Percentiles rank a stretch among this genome's conserved stretches.
phyloP scores from a whole-genome alignment of 1,284 basidiomycete species.

The Ustilago loliicola region DNA sequence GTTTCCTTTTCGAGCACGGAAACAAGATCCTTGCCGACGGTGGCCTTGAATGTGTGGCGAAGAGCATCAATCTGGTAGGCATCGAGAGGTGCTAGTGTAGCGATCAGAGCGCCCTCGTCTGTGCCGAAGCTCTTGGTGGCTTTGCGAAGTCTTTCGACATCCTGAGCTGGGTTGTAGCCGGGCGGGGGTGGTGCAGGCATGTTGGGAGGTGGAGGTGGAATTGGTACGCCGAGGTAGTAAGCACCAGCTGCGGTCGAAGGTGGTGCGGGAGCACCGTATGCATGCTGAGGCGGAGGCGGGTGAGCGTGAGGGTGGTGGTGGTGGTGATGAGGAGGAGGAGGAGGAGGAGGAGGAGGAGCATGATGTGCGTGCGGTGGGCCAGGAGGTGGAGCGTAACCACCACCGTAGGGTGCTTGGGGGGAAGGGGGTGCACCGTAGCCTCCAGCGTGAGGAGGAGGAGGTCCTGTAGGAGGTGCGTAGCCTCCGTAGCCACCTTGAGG shows the following conservation, averaged over 20 bases:
- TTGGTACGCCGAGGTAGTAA: constrained; percentile 60
- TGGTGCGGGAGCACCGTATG: constrained; percentile 50
- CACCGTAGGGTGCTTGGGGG: constrained; percentile 31
- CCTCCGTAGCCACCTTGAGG: constrained; percentile 50
- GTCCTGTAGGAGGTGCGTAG: constrained; percentile 29
- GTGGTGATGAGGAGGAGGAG: constrained; percentile 8
- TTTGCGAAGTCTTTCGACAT: constrained; percentile 66
- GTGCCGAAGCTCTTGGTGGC: constrained; percentile 69
- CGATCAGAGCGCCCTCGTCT: constrained; percentile 60
- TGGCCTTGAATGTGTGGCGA: constrained; percentile 60
- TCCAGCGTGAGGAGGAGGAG: constrained; percentile 32
- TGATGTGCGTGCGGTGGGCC: constrained; percentile 32
- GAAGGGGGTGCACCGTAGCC: constrained; percentile 39
- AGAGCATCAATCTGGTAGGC: constrained; percentile 65
- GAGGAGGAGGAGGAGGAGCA: constrained; percentile 27
- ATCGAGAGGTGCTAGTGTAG: constrained; percentile 58
- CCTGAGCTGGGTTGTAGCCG: constrained; percentile 61
- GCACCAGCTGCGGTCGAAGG: constrained; percentile 24
- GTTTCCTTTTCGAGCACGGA: constrained; percentile 67
- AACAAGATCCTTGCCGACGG: constrained; percentile 65
- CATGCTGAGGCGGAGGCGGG: constrained; percentile 32
- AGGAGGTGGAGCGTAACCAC: constrained; percentile 41
- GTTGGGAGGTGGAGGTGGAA: constrained; percentile 63
- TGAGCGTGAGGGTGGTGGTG: constrained; percentile 11
- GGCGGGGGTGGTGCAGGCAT: constrained; percentile 56